A percentile compares a stretch with the other conserved stretches of the same genome.
These are phyloP conservation scores for Zygotorulaspora chibaensis DNA, from an alignment of 805 yeast species.

Conservation along the genomic window DNA sequence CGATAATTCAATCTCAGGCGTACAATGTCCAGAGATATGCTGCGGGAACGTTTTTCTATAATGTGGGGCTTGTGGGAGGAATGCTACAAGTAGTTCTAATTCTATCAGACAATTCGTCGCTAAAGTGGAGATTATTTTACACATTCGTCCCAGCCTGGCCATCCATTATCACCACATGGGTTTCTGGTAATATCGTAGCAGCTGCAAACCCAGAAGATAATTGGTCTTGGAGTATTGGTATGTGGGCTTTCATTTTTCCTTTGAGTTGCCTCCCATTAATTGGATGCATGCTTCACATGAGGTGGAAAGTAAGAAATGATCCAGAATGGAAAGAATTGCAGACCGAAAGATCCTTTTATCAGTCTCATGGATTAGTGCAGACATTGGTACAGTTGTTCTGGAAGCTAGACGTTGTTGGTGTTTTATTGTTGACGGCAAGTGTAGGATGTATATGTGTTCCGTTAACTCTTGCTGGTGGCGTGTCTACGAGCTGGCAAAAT, in stretches of 20 bases:
- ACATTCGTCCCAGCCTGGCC: conserved; percentile 63
- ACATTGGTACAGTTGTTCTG: conserved; percentile 43
- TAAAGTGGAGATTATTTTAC: conserved; percentile 60
- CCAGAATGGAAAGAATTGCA: conserved; percentile 33
- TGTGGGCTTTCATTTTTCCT: conserved; percentile 59
- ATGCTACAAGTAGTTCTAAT: conserved; percentile 51
- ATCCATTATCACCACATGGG: conserved; percentile 68
- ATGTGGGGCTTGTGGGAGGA: conserved; percentile 54
- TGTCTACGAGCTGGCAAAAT: conserved; percentile 46
- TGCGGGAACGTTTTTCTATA: conserved; percentile 49
- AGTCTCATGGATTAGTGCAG: conserved; percentile 23
- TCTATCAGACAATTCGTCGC: conserved; percentile 56
- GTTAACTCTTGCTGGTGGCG: conserved; percentile 65
- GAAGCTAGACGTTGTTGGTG: conserved; percentile 60
- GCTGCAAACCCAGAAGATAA: conserved; percentile 40
- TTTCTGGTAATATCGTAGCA: conserved; percentile 49
- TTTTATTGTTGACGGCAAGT: conserved; percentile 47
- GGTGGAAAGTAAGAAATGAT: conserved; percentile 41
- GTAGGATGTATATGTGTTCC: conserved; percentile 63
- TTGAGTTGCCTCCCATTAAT: conserved; percentile 47
- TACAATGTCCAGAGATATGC: conserved; percentile 47
- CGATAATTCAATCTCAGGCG: conserved; percentile 53
- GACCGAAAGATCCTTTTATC: conserved; percentile 21
- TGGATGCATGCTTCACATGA: conserved; percentile 45
- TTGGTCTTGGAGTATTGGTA: conserved; percentile 55